These are phyloP conservation scores for Geotrichum histeridarum DNA, from an alignment of 1,139 yeast species.

Conservation along the genomic window DNA sequence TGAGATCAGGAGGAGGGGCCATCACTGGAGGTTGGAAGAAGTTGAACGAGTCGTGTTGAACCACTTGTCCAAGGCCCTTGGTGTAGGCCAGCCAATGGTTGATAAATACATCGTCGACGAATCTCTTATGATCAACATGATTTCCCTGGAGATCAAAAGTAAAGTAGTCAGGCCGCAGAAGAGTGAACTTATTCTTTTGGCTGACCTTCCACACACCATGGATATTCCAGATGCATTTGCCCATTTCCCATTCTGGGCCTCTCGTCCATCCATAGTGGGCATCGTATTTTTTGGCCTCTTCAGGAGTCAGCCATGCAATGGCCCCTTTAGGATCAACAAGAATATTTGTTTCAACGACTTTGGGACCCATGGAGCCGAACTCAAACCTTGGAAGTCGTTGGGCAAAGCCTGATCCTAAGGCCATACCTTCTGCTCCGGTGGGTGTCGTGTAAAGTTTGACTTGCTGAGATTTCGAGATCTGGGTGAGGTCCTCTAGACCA, in stretches of 20 bases:
- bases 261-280: slow-evolving; percentile 65
- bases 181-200: slow-evolving; percentile 29
- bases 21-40: slow-evolving; percentile 81
- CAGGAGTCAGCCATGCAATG: slow-evolving; percentile 59
- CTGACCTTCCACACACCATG: slow-evolving; percentile 66
- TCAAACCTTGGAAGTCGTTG: slow-evolving; percentile 60
- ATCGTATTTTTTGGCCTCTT: slow-evolving; percentile 42
- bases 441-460: slow-evolving; percentile 33
- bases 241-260: slow-evolving; percentile 57
- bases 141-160: slow-evolving; percentile 41
- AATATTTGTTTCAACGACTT: slow-evolving; percentile 37
- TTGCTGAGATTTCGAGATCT: slow-evolving; percentile 30
- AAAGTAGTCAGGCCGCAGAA: slow-evolving; percentile 50
- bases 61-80: slow-evolving; percentile 30
- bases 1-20: slow-evolving; percentile 65
- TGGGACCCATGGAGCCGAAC: slow-evolving; percentile 68
- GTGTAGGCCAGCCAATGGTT: slow-evolving; percentile 52
- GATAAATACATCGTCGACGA: slow-evolving; percentile 58
- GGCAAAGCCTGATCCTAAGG: slow-evolving; percentile 66
- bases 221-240: slow-evolving; percentile 72
- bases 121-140: slow-evolving; percentile 46
- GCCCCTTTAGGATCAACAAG: slow-evolving; percentile 65
- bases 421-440: slow-evolving; percentile 33
- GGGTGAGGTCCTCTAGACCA: slow-evolving; percentile 30
- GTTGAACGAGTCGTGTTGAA: slow-evolving; percentile 49